These are phyloP conservation scores for Podila minutissima DNA, from an alignment of 192 early-diverging fungal genomes.

Conservation along the genomic window DNA sequence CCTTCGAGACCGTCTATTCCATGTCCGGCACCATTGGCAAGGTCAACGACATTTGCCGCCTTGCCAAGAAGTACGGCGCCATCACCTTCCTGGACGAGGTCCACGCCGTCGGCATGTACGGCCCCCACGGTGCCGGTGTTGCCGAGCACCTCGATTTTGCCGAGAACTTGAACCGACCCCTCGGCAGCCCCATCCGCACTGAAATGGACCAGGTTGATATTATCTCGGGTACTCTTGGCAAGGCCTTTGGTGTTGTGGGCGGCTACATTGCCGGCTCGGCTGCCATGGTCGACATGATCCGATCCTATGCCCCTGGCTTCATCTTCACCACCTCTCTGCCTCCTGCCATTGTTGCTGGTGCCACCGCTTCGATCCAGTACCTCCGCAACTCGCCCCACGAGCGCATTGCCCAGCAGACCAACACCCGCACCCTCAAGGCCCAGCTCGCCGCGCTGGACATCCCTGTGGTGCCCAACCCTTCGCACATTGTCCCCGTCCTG, in stretches of 20 bases:
- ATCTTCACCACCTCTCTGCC: slow-evolving; percentile 99
- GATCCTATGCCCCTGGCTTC: slow-evolving; percentile 98
- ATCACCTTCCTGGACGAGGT: slow-evolving; percentile 98
- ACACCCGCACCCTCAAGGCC: slow-evolving; percentile 90
- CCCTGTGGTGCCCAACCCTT: slow-evolving; percentile 98
- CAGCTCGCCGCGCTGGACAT: slow-evolving; percentile 84
- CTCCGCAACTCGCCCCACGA: slow-evolving; percentile 87
- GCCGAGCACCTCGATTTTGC: slow-evolving; percentile 93
- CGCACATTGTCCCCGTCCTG: slow-evolving; percentile 98
- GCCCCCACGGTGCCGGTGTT: slow-evolving; percentile 90
- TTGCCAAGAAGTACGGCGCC: slow-evolving; percentile 95
- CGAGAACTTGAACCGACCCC: slow-evolving; percentile 64
- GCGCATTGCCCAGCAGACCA: slow-evolving; percentile 91
- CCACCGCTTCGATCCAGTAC: slow-evolving; percentile 92
- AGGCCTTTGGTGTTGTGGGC: slow-evolving; percentile 97
- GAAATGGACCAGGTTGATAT: slow-evolving; percentile 93
- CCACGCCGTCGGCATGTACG: slow-evolving; percentile 99
- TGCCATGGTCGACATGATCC: slow-evolving; percentile 91
- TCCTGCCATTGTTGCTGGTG: slow-evolving; percentile 90
- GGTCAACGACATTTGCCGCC: slow-evolving; percentile 86
- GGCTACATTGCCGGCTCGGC: slow-evolving; percentile 96
- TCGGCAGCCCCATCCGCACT: slow-evolving; percentile 54
- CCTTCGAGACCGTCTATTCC: slow-evolving; percentile 97
- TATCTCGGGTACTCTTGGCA: slow-evolving; percentile 95
- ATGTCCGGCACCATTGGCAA: slow-evolving; percentile 96